Percentiles rank a stretch among this genome's conserved stretches.
Evolutionary conservation across 306 rosid species (phyloP).

Genomic region (Quercus bicolor): DNA sequence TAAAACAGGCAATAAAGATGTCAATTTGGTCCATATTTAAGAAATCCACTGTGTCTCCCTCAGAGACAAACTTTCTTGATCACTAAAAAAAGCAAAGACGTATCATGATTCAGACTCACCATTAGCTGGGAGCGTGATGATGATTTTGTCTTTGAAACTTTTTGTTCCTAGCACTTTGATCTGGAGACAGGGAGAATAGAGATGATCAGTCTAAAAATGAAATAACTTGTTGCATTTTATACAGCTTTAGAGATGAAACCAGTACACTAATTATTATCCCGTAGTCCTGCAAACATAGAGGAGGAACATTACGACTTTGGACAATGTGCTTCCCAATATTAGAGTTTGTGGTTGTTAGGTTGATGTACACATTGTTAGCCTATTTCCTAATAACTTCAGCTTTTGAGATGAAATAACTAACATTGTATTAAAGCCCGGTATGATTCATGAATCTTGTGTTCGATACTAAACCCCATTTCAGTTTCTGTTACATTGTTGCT

Average conservation of each 20-base stretch:
- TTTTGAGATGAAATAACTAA: not conserved
- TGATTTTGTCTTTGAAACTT: slow-evolving; percentile 61
- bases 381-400: not conserved
- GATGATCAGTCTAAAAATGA: slow-evolving; percentile 5
- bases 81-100: not conserved
- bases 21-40: slow-evolving; percentile 1
- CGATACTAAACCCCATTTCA: not conserved
- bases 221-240: not conserved
- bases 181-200: slow-evolving; percentile 33
- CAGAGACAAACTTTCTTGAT: not conserved
- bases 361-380: not conserved
- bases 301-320: not conserved
- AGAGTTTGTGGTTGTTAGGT: not conserved
- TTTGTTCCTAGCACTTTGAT: slow-evolving; percentile 50
- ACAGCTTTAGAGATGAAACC: not conserved
- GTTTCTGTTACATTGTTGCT: not conserved
- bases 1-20: slow-evolving; percentile 11
- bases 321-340: not conserved
- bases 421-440: not conserved
- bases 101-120: slow-evolving; percentile 42
- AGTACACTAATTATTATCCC: not conserved
- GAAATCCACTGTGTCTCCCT: not conserved
- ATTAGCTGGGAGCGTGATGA: slow-evolving; percentile 70
- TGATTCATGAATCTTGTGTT: not conserved
- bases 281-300: not conserved